These are phyloP conservation scores for Fusarium armeniacum DNA, from an alignment of 2,329 filamentous ascomycete genomes.

Conservation along the genomic window DNA sequence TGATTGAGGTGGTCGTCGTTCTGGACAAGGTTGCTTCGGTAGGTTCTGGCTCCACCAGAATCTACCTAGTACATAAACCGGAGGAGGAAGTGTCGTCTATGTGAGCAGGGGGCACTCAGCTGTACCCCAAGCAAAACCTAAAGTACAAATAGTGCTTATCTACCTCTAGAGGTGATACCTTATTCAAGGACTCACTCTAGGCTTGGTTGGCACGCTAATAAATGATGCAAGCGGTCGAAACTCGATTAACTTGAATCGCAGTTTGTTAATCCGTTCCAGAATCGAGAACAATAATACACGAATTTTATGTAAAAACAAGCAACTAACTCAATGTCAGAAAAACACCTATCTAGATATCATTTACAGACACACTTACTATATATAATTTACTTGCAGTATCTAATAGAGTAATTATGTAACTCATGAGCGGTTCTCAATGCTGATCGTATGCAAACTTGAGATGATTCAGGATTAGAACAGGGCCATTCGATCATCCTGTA, in stretches of 20 bases:
- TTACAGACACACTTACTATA: not conserved
- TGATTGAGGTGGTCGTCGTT: conserved; percentile 40
- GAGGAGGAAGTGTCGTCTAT: conserved; percentile 8
- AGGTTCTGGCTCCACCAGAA: conserved; percentile 26
- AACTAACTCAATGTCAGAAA: not conserved
- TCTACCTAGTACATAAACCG: conserved; percentile 4
- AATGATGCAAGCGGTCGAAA: conserved; percentile 40
- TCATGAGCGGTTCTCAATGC: not conserved
- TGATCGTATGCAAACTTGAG: not conserved
- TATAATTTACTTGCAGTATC: not conserved
- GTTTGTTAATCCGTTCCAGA: conserved; percentile 34
- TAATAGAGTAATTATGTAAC: not conserved
- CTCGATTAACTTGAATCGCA: conserved; percentile 26
- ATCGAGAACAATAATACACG: not conserved
- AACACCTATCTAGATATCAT: not conserved
- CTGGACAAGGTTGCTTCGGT: conserved; percentile 36
- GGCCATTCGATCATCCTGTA: not conserved
- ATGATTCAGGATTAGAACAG: not conserved
- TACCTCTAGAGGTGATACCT: conserved; percentile 7
- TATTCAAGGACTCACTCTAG: conserved; percentile 13
- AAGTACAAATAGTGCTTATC: conserved; percentile 12
- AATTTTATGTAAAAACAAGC: not conserved
- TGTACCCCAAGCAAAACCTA: conserved; percentile 7
- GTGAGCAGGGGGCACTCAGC: conserved; percentile 1
- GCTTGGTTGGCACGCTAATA: conserved; percentile 9